phyloP scores from a whole-genome alignment of 1,284 basidiomycete species.

The Gymnopus androsaceus region DNA sequence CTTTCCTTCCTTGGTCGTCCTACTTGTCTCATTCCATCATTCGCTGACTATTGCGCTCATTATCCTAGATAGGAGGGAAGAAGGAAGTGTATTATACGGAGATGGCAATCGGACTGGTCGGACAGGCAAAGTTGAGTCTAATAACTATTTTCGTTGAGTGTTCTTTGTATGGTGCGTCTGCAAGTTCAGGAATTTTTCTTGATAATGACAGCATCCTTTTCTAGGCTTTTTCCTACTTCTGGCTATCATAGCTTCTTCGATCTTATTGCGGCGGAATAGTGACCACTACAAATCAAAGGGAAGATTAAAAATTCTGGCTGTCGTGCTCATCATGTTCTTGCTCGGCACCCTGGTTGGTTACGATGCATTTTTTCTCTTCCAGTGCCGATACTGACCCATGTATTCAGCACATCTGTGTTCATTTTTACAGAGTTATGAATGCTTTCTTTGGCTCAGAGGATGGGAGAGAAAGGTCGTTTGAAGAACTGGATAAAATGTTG shows the following conservation, averaged over 20 bases:
- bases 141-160: conserved; percentile 4
- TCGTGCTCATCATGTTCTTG: not conserved
- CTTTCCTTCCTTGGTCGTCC: too few species aligned
- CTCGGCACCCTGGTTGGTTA: conserved; percentile 6
- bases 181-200: not conserved
- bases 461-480: not conserved
- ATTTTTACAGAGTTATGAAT: not conserved
- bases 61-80: too few species aligned
- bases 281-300: not conserved
- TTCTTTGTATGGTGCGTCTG: not conserved
- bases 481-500: not conserved
- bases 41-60: too few species aligned
- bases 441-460: not conserved
- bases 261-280: not conserved
- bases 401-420: not conserved
- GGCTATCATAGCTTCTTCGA: not conserved
- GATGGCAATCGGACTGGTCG: not conserved
- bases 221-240: conserved; percentile 6
- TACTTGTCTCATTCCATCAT: too few species aligned
- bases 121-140: not conserved
- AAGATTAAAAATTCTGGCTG: not conserved
- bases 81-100: too few species aligned
- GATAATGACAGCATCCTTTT: too few species aligned
- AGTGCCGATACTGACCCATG: not conserved
- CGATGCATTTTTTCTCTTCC: not conserved